Percentiles rank a stretch among this genome's conserved stretches.
Conservation (phyloP, 495 filamentous ascomycete species). For the Penicillium bovifimosum region DNA sequence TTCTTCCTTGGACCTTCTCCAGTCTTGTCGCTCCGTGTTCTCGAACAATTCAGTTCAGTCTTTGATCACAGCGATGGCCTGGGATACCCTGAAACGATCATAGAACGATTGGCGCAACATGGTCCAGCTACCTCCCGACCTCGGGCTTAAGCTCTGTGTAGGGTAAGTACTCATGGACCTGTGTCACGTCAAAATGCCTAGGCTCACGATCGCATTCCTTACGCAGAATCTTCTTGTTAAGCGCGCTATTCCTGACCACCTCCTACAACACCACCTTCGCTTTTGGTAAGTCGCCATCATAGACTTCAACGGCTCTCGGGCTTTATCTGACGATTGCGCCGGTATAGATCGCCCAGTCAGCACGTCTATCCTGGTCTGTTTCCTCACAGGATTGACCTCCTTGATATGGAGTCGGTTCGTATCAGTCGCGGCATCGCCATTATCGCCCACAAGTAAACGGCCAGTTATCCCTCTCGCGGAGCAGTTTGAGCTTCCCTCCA, state of each 20-base stretch:
- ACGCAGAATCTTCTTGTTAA: conserved; percentile 32
- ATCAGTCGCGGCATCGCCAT: conserved; percentile 12
- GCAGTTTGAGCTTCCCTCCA: conserved; percentile 18
- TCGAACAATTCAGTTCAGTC: neutral
- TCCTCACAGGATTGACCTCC: conserved; percentile 30
- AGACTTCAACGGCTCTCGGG: neutral
- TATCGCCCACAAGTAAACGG: conserved; percentile 18
- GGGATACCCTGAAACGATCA: neutral
- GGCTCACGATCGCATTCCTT: conserved; percentile 9
- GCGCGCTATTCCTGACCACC: conserved; percentile 30
- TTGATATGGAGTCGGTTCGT: conserved; percentile 31
- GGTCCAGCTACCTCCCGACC: conserved; percentile 31
- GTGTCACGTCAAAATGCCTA: neutral
- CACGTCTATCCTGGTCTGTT: conserved; percentile 33
- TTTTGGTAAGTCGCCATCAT: conserved; percentile 33
- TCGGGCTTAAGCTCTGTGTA: conserved; percentile 32
- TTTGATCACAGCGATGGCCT: conserved; percentile 13
- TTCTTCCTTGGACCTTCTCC: conserved; percentile 8
- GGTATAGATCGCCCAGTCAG: conserved; percentile 38
- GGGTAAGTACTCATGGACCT: conserved; percentile 25
- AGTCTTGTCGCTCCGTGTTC: neutral
- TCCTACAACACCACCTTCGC: conserved; percentile 37
- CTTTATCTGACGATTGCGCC: conserved; percentile 9
- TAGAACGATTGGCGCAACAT: conserved; percentile 20
- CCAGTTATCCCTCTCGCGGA: conserved; percentile 15